phyloP scores from a whole-genome alignment of 192 early-diverging fungal genomes.

The Paraglomus occultum region DNA sequence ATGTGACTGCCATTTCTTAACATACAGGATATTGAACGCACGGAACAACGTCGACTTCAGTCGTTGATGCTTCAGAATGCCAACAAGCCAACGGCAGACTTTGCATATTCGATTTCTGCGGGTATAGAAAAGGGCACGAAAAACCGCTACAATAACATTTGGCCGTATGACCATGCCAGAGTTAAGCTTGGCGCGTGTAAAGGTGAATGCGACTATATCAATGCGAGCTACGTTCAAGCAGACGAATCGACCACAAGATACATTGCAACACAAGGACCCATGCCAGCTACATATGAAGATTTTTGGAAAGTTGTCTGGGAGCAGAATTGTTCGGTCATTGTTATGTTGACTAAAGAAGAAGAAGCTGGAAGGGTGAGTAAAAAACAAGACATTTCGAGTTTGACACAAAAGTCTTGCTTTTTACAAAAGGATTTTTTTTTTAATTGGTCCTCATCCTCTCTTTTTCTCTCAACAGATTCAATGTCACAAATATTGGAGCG shows the following conservation, averaged over 20 bases:
- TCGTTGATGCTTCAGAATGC: conserved; percentile 64
- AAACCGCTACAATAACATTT: conserved; percentile 86
- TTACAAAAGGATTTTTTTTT: neutral
- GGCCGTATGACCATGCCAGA: conserved; percentile 72
- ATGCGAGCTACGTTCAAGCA: conserved; percentile 42
- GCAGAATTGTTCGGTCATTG: conserved; percentile 75
- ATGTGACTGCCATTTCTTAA: conserved; percentile 7
- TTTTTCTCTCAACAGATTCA: conserved; percentile 45
- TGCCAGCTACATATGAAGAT: conserved; percentile 78
- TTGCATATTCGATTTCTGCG: conserved; percentile 70
- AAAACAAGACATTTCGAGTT: neutral
- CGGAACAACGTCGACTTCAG: conserved; percentile 68
- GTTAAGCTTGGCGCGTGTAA: conserved; percentile 43
- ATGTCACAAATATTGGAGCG: conserved; percentile 95
- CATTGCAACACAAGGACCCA: conserved; percentile 72
- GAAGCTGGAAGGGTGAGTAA: conserved; percentile 72
- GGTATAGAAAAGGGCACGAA: conserved; percentile 73
- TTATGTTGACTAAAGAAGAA: conserved; percentile 93
- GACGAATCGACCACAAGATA: conserved; percentile 38
- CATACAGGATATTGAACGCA: conserved; percentile 56
- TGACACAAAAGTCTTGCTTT: neutral
- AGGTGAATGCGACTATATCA: conserved; percentile 43
- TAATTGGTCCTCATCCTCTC: neutral
- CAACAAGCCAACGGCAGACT: conserved; percentile 48
- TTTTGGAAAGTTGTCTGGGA: conserved; percentile 99